These are phyloP conservation scores for Ambrosia trifida DNA, from an alignment of 129 eudicot genomes.

Conservation along the genomic window DNA sequence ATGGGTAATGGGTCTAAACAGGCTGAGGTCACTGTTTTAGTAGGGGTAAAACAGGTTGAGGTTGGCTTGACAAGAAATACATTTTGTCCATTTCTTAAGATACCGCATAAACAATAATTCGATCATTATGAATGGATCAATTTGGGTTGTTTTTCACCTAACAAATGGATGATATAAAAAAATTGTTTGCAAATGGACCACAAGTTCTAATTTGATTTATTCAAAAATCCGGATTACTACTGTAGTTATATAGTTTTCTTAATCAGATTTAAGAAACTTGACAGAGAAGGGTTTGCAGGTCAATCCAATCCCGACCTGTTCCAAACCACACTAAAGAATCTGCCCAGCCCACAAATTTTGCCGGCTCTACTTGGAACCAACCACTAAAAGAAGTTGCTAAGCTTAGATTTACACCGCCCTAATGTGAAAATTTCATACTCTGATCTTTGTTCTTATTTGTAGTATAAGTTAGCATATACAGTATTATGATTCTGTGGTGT, in stretches of 20 bases:
- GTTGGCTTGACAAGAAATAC: background rate
- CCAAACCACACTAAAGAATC: background rate
- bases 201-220: background rate
- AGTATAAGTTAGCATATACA: too few species aligned
- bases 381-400: background rate
- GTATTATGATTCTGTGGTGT: constrained; percentile 1
- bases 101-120: background rate
- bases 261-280: background rate
- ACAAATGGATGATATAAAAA: background rate
- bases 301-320: background rate
- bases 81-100: background rate
- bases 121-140: background rate
- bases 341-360: constrained; percentile 1
- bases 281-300: background rate
- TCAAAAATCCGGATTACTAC: background rate
- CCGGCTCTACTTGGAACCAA: background rate
- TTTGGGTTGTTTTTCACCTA: background rate
- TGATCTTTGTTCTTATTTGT: background rate
- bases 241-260: background rate
- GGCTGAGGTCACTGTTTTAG: background rate
- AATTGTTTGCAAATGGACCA: background rate
- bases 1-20: background rate
- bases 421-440: background rate
- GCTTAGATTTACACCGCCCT: background rate
- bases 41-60: background rate